These are phyloP conservation scores for Amyloporia xantha DNA, from an alignment of 768 basidiomycete species.

Conservation along the genomic window DNA sequence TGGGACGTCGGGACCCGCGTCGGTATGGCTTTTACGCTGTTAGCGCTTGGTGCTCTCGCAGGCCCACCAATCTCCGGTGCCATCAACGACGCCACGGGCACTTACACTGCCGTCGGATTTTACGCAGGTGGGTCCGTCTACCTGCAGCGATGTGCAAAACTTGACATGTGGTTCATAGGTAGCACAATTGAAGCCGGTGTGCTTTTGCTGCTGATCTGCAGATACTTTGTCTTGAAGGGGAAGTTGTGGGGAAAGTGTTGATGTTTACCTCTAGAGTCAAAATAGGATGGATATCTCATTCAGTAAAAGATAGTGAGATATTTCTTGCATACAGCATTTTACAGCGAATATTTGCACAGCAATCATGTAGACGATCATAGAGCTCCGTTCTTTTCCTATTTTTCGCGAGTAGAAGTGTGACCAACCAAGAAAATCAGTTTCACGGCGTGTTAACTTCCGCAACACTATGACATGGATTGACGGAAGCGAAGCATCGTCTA, in stretches of 20 bases:
- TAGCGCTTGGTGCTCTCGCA: slow-evolving; percentile 54
- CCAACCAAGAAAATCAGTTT: too few relatives aligned
- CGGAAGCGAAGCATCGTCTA: too few relatives aligned
- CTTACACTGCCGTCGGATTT: slow-evolving; percentile 48
- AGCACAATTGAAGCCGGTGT: background rate
- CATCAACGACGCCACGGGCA: slow-evolving; percentile 46
- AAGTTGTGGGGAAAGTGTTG: slow-evolving; percentile 4
- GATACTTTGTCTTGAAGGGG: slow-evolving; percentile 1
- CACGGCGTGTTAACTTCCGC: too few relatives aligned
- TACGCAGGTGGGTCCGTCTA: slow-evolving; percentile 37
- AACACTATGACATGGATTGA: too few relatives aligned
- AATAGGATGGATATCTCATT: background rate
- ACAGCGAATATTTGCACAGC: background rate
- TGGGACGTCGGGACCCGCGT: slow-evolving; percentile 56
- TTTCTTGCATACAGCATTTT: background rate
- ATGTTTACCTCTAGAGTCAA: background rate
- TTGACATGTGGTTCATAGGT: background rate
- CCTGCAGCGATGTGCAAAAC: background rate
- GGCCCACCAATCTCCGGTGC: slow-evolving; percentile 74
- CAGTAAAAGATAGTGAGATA: background rate
- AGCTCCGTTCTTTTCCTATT: too few relatives aligned
- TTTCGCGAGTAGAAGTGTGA: too few relatives aligned
- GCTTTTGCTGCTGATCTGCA: background rate
- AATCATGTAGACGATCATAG: background rate
- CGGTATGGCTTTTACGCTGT: slow-evolving; percentile 56